Evolutionary conservation across 805 yeast species (phyloP).

Genomic region (Wickerhamiella musiphila): DNA sequence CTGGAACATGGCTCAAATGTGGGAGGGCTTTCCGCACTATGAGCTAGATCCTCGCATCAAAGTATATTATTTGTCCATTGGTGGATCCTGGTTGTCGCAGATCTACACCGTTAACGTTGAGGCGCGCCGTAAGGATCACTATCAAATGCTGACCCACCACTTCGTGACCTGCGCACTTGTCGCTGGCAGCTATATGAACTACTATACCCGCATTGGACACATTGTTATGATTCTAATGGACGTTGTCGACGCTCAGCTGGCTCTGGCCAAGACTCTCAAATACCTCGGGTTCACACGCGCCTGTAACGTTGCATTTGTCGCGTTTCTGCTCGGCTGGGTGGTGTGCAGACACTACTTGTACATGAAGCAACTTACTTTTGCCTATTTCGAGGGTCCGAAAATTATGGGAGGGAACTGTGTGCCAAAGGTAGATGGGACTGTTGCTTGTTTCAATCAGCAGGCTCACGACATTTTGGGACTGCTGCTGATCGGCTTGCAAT

Average conservation of each 20-base stretch:
- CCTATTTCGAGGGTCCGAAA: slow-evolving; percentile 29
- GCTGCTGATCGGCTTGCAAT: slow-evolving; percentile 49
- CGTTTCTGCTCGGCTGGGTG: slow-evolving; percentile 56
- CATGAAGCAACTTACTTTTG: slow-evolving; percentile 46
- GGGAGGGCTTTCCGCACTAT: slow-evolving; percentile 60
- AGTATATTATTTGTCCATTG: slow-evolving; percentile 50
- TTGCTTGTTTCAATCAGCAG: slow-evolving; percentile 19
- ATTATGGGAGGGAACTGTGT: slow-evolving; percentile 21
- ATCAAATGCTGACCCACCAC: slow-evolving; percentile 80
- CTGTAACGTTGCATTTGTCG: slow-evolving; percentile 54
- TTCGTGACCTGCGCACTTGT: slow-evolving; percentile 56
- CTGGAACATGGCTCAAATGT: slow-evolving; percentile 37
- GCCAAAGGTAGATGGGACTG: slow-evolving; percentile 13
- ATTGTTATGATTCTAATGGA: slow-evolving; percentile 69
- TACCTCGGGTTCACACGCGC: slow-evolving; percentile 42
- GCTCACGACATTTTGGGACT: slow-evolving; percentile 29
- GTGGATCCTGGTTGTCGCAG: slow-evolving; percentile 73
- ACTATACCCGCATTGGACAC: slow-evolving; percentile 65
- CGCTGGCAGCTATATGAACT: slow-evolving; percentile 53
- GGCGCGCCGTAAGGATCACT: slow-evolving; percentile 61
- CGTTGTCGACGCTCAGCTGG: slow-evolving; percentile 53
- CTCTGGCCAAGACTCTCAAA: slow-evolving; percentile 60
- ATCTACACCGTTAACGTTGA: slow-evolving; percentile 62
- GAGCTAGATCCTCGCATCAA: slow-evolving; percentile 37
- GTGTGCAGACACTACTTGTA: slow-evolving; percentile 55